Base-by-base conservation (phyloP, 2,329 filamentous ascomycete genomes). In the Fusarium guadeloupense region DNA sequence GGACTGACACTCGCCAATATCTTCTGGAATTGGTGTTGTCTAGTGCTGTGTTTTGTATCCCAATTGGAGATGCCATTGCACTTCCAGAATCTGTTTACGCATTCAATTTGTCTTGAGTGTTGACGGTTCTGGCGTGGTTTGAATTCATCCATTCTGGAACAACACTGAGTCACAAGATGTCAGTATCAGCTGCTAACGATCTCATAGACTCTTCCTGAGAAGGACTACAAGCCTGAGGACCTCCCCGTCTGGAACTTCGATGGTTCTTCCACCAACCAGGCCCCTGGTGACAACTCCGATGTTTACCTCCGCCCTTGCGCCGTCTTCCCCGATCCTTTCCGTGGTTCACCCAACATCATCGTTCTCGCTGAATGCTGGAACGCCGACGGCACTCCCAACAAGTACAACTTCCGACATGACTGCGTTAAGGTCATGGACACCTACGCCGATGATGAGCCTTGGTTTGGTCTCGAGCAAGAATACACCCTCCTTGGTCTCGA, bases 401-500 rank as follows among this genome's bases (percentile, higher is more conserved):
- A 96, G 80, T 98, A 87, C 90, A 99, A 99, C 90, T 91, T 89
- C 89, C 92, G 95, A 70, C 90, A 97, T 77, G 94, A 98, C 74
- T 90, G 89, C 73, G 87, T 87, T 75, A 90, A 95, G 78, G 84
- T 97, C 72, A 96, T 98, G 92, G 88, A 95, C 78, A 85, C 88
- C 63, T 88, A 97, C 78, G 88, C 88, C 76, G 83, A 87, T 54
- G 89, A 94, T 72, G 84, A 90, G 76, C 93, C 95, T 74, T 98
- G 94, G 95, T 99, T 98, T 80, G 95, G 95, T 80, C 88, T 99
- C 16, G 94, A 97, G 78, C 94, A 98, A 77, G 94, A 98, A 80
- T 98, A 98, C 86, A 98, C 77, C 9, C 71, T 79, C 12, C 73
- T 98, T 70, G 93, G 94, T 74, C 80, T 88, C 69, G 86, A 89